phyloP scores from a whole-genome alignment of 2,329 filamentous ascomycete species.

The Pseudocercospora macadamiae region DNA sequence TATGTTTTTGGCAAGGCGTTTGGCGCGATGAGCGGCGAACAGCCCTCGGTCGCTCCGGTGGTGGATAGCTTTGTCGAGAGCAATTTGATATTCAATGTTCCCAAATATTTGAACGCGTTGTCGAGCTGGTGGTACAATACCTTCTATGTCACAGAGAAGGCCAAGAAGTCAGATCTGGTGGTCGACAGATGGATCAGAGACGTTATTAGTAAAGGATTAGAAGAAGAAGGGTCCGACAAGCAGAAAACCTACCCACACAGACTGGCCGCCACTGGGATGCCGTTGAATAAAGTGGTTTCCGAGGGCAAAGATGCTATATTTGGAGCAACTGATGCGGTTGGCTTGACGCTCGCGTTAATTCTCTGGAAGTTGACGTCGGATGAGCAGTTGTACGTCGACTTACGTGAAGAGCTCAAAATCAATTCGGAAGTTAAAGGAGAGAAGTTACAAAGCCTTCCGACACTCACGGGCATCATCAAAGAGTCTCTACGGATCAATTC shows the following conservation, averaged over 20 bases:
- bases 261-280: background rate
- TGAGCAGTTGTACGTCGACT: background rate
- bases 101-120: background rate
- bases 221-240: background rate
- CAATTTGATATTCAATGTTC: background rate
- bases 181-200: background rate
- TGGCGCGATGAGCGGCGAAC: background rate
- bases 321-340: background rate
- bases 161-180: background rate
- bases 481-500: background rate
- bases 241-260: background rate
- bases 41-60: background rate
- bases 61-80: constrained; percentile 1
- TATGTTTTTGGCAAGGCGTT: constrained; percentile 1
- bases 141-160: background rate
- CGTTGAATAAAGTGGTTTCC: background rate
- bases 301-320: constrained; percentile 7
- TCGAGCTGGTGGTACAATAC: background rate
- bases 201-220: background rate
- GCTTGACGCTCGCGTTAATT: background rate
- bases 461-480: constrained; percentile 1
- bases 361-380: background rate
- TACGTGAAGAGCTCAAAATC: constrained; percentile 2
- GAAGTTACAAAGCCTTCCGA: background rate
- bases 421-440: background rate